phyloP scores from a whole-genome alignment of 202 grass and related monocot genomes.

The Zoysia matrella region DNA sequence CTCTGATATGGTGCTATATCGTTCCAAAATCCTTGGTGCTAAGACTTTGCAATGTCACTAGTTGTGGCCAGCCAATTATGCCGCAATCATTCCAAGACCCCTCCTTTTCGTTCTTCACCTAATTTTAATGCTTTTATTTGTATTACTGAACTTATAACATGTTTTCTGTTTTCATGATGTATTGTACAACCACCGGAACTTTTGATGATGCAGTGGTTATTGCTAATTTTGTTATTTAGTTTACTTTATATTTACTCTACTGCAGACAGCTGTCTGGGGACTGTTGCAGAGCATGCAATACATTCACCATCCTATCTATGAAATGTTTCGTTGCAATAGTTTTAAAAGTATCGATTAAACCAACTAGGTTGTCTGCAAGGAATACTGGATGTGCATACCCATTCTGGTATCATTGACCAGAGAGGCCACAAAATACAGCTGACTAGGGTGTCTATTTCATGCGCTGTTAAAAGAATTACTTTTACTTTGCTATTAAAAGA shows the following conservation, averaged over 20 bases:
- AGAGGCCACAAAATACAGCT: not conserved
- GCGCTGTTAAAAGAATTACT: no score
- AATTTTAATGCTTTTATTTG: conserved; percentile 15
- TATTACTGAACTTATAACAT: conserved; percentile 27
- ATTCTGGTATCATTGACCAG: not conserved
- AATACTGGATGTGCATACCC: not conserved
- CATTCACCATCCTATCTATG: not conserved
- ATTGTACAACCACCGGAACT: not conserved
- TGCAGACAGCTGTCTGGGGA: not conserved
- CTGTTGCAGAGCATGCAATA: not conserved
- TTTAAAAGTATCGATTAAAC: not conserved
- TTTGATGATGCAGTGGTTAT: conserved; percentile 24
- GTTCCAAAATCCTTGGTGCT: conserved; percentile 10
- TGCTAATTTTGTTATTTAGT: not conserved
- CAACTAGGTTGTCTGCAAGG: not conserved
- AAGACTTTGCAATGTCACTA: not conserved
- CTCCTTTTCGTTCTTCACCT: conserved; percentile 22
- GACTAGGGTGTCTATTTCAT: not conserved
- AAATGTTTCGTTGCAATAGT: not conserved
- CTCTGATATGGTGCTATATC: conserved; percentile 6
- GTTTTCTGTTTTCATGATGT: conserved; percentile 28
- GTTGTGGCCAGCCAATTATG: conserved; percentile 16
- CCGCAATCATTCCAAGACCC: not conserved
- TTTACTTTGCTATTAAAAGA: not conserved
- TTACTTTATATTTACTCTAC: not conserved